Base-by-base conservation (phyloP, 202 grass and related monocot genomes). In the Panicum virgatum region DNA sequence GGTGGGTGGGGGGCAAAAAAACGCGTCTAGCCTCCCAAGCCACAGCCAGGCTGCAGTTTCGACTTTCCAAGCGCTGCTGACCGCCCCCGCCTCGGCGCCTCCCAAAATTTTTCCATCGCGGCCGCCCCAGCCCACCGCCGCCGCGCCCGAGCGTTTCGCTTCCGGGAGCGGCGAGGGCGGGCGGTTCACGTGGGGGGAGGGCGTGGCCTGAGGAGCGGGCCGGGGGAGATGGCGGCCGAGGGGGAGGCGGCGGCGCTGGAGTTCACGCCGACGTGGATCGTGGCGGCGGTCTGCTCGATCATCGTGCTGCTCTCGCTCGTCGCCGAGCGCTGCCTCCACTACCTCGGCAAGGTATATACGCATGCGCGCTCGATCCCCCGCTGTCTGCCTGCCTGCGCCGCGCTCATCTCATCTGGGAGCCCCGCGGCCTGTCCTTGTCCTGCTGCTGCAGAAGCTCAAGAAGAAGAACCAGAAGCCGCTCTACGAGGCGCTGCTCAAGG, bases 251-350 rank as follows among this genome's bases (percentile, higher is more conserved):
- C 78, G 70, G 81, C 80, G 86, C 86, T 97, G 69, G 92, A 97
- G 86, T 90, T 76, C 79, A 97, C 94, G 46, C 94, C 94, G 39
- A 97, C 94, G 70, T 97, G 94, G 94, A 97, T 97, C 87, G 91
- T 94, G 37, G 92, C 94, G 51, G 83, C 71, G 13, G 86, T 94
- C 44, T 97, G 94, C 83, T 91, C 92, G 10, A 4, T 92, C 63
- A 97, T 97, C 75, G 87, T 97, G 77, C 62, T 88, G 74, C 69
- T 97, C 72, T 97, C 92, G 51, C 87, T 97, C 66, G 26, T 85
- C 74, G 92, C 82, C 65, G 94, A 97, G 77, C 83, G 94, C 0
- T 77, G 81, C 66, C 85, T 97, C 78, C 92, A 94, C 53, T 77
- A 72, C 87, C 88, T 94, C 71, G 94, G 94, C 74, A 94, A 92